These are phyloP conservation scores for Polygonum aviculare DNA, from an alignment of 148 eudicot species.

Conservation along the genomic window DNA sequence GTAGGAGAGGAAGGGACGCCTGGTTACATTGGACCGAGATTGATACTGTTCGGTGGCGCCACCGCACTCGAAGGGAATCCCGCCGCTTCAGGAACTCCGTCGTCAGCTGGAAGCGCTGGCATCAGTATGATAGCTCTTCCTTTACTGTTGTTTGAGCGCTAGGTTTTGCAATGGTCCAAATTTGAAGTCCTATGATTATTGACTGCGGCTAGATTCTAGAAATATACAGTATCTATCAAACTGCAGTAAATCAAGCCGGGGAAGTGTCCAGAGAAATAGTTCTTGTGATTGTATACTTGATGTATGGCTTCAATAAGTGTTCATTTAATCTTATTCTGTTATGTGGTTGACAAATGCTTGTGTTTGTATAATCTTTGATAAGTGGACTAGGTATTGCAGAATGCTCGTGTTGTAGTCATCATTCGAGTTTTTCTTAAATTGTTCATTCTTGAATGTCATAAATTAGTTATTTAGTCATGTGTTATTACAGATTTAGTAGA, in stretches of 20 bases:
- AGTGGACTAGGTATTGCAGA: too few relatives aligned
- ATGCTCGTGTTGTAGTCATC: too few relatives aligned
- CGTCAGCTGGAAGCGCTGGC: constrained; percentile 97
- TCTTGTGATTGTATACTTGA: neutral
- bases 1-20: constrained; percentile 87
- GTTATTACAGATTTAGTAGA: neutral
- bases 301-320: neutral
- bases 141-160: neutral
- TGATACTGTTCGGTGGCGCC: constrained; percentile 91
- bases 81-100: constrained; percentile 68
- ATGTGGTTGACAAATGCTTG: too few relatives aligned
- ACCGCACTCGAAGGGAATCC: constrained; percentile 98
- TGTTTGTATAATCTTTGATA: too few relatives aligned
- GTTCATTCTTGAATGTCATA: neutral
- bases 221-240: too few relatives aligned
- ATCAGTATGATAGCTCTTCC: constrained; percentile 48
- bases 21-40: constrained; percentile 76
- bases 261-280: neutral
- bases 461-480: neutral
- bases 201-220: neutral
- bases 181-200: neutral
- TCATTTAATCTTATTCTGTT: neutral
- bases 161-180: neutral
- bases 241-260: neutral
- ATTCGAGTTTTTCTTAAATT: neutral